Evolutionary conservation across 163 green algal species (phyloP).

Genomic region (Picocystis sp.): DNA sequence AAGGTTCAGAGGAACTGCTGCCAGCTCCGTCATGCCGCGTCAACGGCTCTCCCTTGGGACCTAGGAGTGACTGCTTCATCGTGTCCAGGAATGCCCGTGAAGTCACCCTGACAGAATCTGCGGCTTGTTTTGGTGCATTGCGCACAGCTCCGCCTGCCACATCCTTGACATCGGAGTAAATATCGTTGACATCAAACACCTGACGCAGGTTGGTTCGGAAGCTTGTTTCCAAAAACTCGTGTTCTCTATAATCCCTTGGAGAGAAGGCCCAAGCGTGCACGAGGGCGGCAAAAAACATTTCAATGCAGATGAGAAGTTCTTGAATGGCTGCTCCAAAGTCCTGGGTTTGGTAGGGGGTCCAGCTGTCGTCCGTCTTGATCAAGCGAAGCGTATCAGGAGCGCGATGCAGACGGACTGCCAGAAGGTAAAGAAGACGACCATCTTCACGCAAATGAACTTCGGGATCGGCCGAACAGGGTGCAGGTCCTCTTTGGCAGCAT

Average conservation of each 20-base stretch:
- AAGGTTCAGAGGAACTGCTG: too few relatives aligned
- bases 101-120: too few relatives aligned
- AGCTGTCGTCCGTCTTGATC: slow-evolving; percentile 27
- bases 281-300: slow-evolving; percentile 90
- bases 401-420: slow-evolving; percentile 72
- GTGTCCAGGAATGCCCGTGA: too few relatives aligned
- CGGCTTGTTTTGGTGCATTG: too few relatives aligned
- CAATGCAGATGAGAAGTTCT: slow-evolving; percentile 90
- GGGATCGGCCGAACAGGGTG: slow-evolving; percentile 71
- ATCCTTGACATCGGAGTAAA: too few relatives aligned
- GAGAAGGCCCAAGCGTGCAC: slow-evolving; percentile 75
- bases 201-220: too few relatives aligned
- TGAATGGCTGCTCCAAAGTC: slow-evolving; percentile 52
- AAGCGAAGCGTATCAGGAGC: slow-evolving; percentile 40
- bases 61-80: too few relatives aligned
- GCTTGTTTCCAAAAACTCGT: too few relatives aligned
- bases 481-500: slow-evolving; percentile 64
- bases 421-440: slow-evolving; percentile 89
- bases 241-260: slow-evolving; percentile 5
- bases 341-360: slow-evolving; percentile 34
- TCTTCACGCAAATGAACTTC: slow-evolving; percentile 92
- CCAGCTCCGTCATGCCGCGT: too few relatives aligned
- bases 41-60: too few relatives aligned
- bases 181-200: too few relatives aligned
- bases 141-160: too few relatives aligned